phyloP scores from a whole-genome alignment of 495 filamentous ascomycete genomes.

The Lepraria neglecta region DNA sequence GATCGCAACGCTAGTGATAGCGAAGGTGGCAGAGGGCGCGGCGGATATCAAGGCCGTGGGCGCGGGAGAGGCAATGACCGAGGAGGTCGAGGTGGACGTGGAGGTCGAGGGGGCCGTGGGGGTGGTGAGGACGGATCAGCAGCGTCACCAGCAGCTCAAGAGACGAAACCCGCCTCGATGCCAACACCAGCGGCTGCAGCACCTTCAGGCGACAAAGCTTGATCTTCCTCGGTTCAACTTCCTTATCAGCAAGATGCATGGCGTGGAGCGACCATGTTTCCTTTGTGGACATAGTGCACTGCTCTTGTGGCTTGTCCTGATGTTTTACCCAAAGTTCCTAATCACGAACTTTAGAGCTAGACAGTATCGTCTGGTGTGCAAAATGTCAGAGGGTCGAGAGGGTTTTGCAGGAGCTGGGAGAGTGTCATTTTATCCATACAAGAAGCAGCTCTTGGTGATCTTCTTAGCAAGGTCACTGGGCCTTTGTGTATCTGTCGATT shows the following conservation, averaged over 20 bases:
- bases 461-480: constrained; percentile 7
- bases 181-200: constrained; percentile 22
- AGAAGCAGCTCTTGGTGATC: constrained; percentile 4
- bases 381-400: constrained; percentile 5
- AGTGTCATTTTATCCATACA: constrained; percentile 9
- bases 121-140: constrained; percentile 35
- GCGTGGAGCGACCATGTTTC: constrained; percentile 6
- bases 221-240: background rate
- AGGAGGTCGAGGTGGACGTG: constrained; percentile 38
- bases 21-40: constrained; percentile 56
- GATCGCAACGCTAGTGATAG: constrained; percentile 69
- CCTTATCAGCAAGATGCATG: background rate
- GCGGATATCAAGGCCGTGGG: constrained; percentile 59
- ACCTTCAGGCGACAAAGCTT: constrained; percentile 23
- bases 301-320: constrained; percentile 2
- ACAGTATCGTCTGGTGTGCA: constrained; percentile 1
- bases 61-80: constrained; percentile 38
- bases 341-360: constrained; percentile 15
- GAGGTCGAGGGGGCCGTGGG: constrained; percentile 45
- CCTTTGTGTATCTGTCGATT: constrained; percentile 15
- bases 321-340: constrained; percentile 12
- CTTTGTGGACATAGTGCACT: constrained; percentile 11
- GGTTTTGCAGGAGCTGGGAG: constrained; percentile 3
- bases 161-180: constrained; percentile 19
- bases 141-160: constrained; percentile 15